These are phyloP conservation scores for thale cress (Arabidopsis thaliana) DNA, from an alignment of 345 rosid species.

Conservation along the genomic window TAIR10.1 NC_003070.9:23670501-23671000, in stretches of 20 bases:
- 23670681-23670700: slow-evolving; percentile 60
- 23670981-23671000: slow-evolving; percentile 76
- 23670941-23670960: slow-evolving; percentile 86
- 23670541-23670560: slow-evolving; percentile 65
- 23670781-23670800: slow-evolving; percentile 58
- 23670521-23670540: slow-evolving; percentile 59
- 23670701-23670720: slow-evolving; percentile 80
- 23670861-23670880: slow-evolving; percentile 15
- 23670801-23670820: slow-evolving; percentile 72
- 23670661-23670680: not conserved
- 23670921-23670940: slow-evolving; percentile 65
- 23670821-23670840: slow-evolving; percentile 42
- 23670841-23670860: slow-evolving; percentile 21
- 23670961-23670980: slow-evolving; percentile 81
- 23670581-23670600: slow-evolving; percentile 89
- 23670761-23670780: slow-evolving; percentile 58
- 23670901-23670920: slow-evolving; percentile 73
- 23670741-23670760: slow-evolving; percentile 91
- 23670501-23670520: slow-evolving; percentile 80
- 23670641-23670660: not conserved
- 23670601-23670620: slow-evolving; percentile 61
- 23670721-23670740: slow-evolving; percentile 91
- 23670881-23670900: slow-evolving; percentile 19
- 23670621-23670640: slow-evolving; percentile 11
- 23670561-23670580: slow-evolving; percentile 79